phyloP scores from a whole-genome alignment of 495 filamentous ascomycete species.

The Jackrogersella multiformis region DNA sequence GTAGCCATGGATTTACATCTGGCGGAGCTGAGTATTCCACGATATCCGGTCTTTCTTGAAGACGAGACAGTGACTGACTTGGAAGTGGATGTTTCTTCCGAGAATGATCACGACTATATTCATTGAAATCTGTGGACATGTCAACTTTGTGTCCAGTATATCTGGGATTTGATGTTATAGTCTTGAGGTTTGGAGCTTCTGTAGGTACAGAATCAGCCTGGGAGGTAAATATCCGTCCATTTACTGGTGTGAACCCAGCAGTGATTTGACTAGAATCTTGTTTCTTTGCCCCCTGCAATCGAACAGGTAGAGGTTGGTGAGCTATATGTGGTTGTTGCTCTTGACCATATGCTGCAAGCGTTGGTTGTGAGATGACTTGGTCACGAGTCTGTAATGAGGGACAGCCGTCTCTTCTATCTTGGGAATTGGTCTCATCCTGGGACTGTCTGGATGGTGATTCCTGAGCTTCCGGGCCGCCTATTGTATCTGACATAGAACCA shows the following conservation, averaged over 20 bases:
- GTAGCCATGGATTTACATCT: constrained; percentile 66
- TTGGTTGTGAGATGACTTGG: background rate
- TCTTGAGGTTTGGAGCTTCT: background rate
- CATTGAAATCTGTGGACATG: constrained; percentile 50
- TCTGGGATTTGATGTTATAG: constrained; percentile 8
- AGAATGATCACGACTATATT: constrained; percentile 34
- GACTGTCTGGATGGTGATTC: background rate
- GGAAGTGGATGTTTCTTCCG: constrained; percentile 20
- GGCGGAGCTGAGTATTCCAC: constrained; percentile 11
- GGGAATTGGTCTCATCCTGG: background rate
- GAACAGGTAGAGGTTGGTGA: background rate
- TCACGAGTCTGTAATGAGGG: background rate
- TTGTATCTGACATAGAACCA: background rate
- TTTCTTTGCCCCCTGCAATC: background rate
- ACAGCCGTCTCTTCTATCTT: background rate
- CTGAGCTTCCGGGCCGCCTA: background rate
- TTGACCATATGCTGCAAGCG: background rate
- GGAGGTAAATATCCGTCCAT: background rate
- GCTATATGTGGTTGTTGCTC: background rate
- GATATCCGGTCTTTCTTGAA: constrained; percentile 32
- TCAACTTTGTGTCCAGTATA: constrained; percentile 47
- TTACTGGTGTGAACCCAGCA: constrained; percentile 15
- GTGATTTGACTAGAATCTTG: background rate
- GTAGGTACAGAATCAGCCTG: background rate
- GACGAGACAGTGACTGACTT: background rate